Evolutionary conservation across 139 green algal genomes (phyloP).

Genomic region (Closterium sp.): DNA sequence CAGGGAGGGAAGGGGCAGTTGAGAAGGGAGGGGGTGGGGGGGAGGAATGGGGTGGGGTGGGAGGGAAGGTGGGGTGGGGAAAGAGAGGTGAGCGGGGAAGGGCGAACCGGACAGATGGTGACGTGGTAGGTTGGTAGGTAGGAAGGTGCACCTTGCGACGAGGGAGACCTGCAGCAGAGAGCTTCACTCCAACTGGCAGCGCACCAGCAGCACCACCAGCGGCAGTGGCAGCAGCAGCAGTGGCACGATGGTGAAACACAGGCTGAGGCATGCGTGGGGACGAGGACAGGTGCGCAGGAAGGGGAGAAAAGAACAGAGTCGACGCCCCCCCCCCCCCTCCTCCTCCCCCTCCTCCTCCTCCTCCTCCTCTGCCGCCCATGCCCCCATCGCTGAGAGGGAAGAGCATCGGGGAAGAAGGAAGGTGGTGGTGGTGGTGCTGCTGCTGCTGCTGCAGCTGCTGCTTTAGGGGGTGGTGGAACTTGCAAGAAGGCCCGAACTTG

Average conservation of each 20-base stretch:
- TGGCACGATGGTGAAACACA: not conserved
- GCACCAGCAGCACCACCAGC: no score
- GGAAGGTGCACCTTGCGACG: not conserved
- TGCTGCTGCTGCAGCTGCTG: slow-evolving; percentile 1
- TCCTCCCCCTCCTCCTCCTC: not conserved
- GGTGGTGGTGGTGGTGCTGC: not conserved
- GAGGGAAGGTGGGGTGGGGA: not conserved
- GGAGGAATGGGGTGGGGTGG: not conserved
- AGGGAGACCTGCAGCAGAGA: slow-evolving; percentile 12
- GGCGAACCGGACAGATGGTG: no score
- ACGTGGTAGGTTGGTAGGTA: no score
- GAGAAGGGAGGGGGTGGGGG: not conserved
- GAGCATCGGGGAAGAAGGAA: not conserved
- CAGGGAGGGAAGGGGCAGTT: not conserved
- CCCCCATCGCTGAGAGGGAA: not conserved
- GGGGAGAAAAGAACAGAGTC: not conserved
- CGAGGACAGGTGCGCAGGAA: not conserved
- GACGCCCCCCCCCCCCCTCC: no score
- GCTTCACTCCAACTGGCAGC: not conserved
- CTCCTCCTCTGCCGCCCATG: not conserved
- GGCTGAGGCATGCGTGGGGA: not conserved
- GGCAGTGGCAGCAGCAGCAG: not conserved
- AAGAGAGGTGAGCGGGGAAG: not conserved
- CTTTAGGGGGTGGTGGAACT: slow-evolving; percentile 75
- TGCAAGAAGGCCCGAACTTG: slow-evolving; percentile 78